A percentile compares a stretch with the other conserved stretches of the same genome.
These are phyloP conservation scores for Trichocladium antarcticum DNA, from an alignment of 495 filamentous ascomycete species.

Conservation along the genomic window DNA sequence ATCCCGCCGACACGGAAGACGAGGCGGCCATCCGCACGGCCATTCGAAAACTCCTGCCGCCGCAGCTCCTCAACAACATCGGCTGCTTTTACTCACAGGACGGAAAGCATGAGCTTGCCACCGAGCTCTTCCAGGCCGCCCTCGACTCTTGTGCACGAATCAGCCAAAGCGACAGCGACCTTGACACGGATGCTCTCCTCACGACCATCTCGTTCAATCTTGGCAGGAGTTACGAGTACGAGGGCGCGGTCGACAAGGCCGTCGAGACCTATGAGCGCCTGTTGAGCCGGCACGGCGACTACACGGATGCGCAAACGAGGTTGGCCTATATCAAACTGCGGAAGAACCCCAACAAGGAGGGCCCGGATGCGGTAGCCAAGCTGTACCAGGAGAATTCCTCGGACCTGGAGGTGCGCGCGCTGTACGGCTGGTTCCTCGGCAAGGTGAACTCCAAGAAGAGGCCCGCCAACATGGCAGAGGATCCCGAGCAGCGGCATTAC, in stretches of 20 bases:
- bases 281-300: conserved; percentile 70
- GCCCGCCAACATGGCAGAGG: conserved; percentile 68
- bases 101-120: conserved; percentile 71
- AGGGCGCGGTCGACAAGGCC: conserved; percentile 68
- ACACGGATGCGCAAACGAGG: conserved; percentile 79
- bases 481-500: conserved; percentile 83
- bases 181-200: conserved; percentile 81
- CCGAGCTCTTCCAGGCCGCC: conserved; percentile 77
- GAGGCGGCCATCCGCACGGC: conserved; percentile 45
- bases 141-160: conserved; percentile 74
- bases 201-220: conserved; percentile 94
- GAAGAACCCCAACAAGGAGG: conserved; percentile 73
- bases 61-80: conserved; percentile 93
- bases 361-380: conserved; percentile 69
- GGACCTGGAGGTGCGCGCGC: conserved; percentile 79
- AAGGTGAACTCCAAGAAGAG: conserved; percentile 64
- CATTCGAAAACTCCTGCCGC: conserved; percentile 65
- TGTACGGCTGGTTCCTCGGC: conserved; percentile 92
- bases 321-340: conserved; percentile 80
- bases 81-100: conserved; percentile 85
- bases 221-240: conserved; percentile 87
- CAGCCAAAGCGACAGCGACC: conserved; percentile 51
- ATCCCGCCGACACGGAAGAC: conserved; percentile 51
- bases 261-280: conserved; percentile 78
- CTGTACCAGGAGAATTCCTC: conserved; percentile 66